Evolutionary conservation across 768 basidiomycete genomes (phyloP), one percentile per base, ranked within the genome.

Genomic region (Termitomyces sp.): DNA sequence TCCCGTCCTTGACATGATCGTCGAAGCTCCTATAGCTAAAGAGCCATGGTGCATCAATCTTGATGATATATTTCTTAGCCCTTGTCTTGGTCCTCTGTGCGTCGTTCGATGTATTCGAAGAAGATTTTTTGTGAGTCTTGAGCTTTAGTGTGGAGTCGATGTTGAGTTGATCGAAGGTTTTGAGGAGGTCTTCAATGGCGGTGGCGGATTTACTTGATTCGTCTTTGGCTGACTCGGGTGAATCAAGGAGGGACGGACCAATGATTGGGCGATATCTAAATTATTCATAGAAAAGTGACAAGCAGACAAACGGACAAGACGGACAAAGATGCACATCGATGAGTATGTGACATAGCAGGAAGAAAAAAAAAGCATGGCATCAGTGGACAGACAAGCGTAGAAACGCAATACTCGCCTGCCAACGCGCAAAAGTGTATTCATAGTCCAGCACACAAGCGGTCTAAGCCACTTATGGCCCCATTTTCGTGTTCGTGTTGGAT

Each of bases 31-130:
- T 33, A 26, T 54, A 16, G 9, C 14, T 28, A 13, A 48, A 20
- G 13, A 57, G 56, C 60, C 60, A 61, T 36, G 50, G 26, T 5
- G 60, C 52, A 13, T 43, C 41, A 30, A 61, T 53, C 56, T 57
- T 61, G 32, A 61, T 61, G 23, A 56, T 57, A 18, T n/a, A 47
- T 23, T 60, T 56, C 48, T 48, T 61, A 2, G 56, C 2, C 23
- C 54, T 57, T 9, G 13, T 8, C 18, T 28, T 57, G 1, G 12
- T 33, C 18, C 32, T 46, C 10, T 55, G 54, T 18, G 9, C 14
- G 18, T 46, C 20, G 6, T 35, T 23, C 8, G 20, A 26, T n/a
- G 38, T 55, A 12, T 38, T 32, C 1, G 23, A 36, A 47, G 20
- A 33, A 23, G 20, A 13, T 40, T 36, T 40, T 5, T 9, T 20